phyloP scores from a whole-genome alignment of 257 asterid species.

The Phtheirospermum japonicum region DNA sequence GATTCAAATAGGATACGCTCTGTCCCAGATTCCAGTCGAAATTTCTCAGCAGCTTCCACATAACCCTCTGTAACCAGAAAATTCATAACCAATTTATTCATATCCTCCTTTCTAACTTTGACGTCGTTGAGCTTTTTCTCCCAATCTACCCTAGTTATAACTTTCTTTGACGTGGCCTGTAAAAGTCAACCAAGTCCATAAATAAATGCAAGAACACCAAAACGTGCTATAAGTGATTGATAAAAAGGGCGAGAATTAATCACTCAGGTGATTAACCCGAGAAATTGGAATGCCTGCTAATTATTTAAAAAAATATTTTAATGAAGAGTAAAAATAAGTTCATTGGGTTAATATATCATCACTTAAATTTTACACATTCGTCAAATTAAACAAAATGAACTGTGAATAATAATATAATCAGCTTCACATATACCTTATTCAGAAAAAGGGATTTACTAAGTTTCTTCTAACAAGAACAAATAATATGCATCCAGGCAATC shows the following conservation, averaged over 20 bases:
- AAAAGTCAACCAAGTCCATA: slow-evolving; percentile 20
- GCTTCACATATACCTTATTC: slow-evolving; percentile 6
- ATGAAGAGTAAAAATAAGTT: not conserved
- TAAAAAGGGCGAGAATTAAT: not conserved
- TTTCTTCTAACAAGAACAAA: slow-evolving; percentile 14
- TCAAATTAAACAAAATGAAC: slow-evolving; percentile 16
- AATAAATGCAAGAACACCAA: not conserved
- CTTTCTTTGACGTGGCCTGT: slow-evolving; percentile 64
- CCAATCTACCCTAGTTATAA: slow-evolving; percentile 73
- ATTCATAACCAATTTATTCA: slow-evolving; percentile 83
- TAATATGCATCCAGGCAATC: not conserved
- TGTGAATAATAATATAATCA: not conserved
- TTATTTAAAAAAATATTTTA: too few relatives aligned
- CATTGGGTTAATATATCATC: not conserved
- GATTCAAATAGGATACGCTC: slow-evolving; percentile 60
- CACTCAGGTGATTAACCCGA: not conserved
- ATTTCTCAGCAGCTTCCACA: slow-evolving; percentile 74
- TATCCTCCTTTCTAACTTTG: slow-evolving; percentile 60
- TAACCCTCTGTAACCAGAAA: slow-evolving; percentile 81
- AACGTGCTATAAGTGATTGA: not conserved
- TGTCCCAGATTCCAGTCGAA: slow-evolving; percentile 75
- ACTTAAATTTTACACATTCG: not conserved
- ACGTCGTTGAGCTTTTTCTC: slow-evolving; percentile 62
- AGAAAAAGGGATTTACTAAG: not conserved
- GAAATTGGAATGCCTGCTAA: not conserved